Evolutionary conservation across 2,329 filamentous ascomycete genomes (phyloP).

Genomic region (Neopestalotiopsis clavispora): DNA sequence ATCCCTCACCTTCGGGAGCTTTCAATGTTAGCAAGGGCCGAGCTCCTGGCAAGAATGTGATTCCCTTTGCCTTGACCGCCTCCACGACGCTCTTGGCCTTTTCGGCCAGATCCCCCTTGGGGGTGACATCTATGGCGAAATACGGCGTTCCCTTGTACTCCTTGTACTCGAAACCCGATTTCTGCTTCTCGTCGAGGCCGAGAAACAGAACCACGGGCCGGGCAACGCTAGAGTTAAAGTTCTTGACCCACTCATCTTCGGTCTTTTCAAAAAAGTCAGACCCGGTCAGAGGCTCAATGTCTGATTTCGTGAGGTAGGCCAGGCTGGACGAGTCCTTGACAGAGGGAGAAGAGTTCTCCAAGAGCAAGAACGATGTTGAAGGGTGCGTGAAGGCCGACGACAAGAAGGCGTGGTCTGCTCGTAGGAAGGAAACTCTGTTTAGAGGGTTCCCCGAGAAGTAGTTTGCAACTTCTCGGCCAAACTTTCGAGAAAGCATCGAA

Average conservation of each 20-base stretch:
- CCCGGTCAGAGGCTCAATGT: constrained; percentile 74
- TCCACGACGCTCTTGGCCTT: constrained; percentile 66
- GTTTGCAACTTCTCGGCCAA: constrained; percentile 80
- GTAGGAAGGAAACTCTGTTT: constrained; percentile 81
- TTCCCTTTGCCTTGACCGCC: constrained; percentile 61
- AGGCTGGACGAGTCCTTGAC: constrained; percentile 65
- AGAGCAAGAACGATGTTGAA: constrained; percentile 73
- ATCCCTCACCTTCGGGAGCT: constrained; percentile 50
- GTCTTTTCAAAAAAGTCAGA: constrained; percentile 70
- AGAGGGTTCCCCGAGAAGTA: constrained; percentile 82
- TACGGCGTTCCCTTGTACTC: constrained; percentile 81
- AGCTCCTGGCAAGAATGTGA: constrained; percentile 68
- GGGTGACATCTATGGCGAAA: constrained; percentile 90
- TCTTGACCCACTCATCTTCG: constrained; percentile 75
- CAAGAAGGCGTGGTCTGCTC: constrained; percentile 73
- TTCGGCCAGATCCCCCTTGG: constrained; percentile 66
- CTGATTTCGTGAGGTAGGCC: constrained; percentile 69
- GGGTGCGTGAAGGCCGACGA: constrained; percentile 69
- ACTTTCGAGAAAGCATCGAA: constrained; percentile 76
- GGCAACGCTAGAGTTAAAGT: constrained; percentile 74
- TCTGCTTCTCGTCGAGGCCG: constrained; percentile 72
- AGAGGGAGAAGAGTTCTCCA: constrained; percentile 80
- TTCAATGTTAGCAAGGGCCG: constrained; percentile 44
- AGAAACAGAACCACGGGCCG: constrained; percentile 81
- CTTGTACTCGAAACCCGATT: constrained; percentile 61